These are phyloP conservation scores for Magnolia changhungtana DNA, from an alignment of 164 flowering plant genomes.

Conservation along the genomic window DNA sequence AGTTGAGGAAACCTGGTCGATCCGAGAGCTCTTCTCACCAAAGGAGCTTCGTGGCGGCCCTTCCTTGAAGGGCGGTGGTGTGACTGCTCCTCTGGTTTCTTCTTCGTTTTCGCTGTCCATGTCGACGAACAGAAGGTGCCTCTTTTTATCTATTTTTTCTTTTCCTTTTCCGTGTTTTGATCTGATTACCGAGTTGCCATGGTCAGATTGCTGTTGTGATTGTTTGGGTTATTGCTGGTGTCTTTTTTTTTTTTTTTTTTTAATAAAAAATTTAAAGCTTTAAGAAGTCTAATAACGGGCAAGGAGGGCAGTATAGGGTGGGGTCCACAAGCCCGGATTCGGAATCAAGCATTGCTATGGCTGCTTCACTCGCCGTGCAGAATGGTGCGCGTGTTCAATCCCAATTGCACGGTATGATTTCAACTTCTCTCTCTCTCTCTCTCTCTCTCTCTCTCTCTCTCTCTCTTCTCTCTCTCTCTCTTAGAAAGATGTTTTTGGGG, in stretches of 20 bases:
- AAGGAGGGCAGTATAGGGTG: constrained; percentile 57
- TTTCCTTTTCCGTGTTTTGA: background rate
- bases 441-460: too few relatives aligned
- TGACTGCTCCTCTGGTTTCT: constrained; percentile 44
- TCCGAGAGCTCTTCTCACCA: constrained; percentile 39
- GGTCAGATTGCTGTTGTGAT: background rate
- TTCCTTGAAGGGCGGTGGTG: constrained; percentile 44
- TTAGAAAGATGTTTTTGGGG: background rate
- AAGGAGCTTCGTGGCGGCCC: constrained; percentile 36
- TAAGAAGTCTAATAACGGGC: constrained; percentile 62
- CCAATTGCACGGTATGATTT: constrained; percentile 32
- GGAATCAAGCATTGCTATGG: constrained; percentile 17
- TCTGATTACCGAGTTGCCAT: background rate
- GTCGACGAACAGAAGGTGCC: constrained; percentile 45
- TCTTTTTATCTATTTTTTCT: background rate
- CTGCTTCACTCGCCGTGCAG: constrained; percentile 32
- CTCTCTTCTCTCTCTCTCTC: too few relatives aligned
- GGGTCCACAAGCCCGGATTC: constrained; percentile 24
- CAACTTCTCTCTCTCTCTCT: too few relatives aligned
- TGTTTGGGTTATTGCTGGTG: background rate
- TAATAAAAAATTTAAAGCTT: constrained; percentile 20
- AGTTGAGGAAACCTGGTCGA: constrained; percentile 41
- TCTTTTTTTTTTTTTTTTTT: background rate
- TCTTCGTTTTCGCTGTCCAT: constrained; percentile 19
- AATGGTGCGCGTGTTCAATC: constrained; percentile 57